phyloP scores from a whole-genome alignment of 768 basidiomycete species.

The Amanita jacksonii region DNA sequence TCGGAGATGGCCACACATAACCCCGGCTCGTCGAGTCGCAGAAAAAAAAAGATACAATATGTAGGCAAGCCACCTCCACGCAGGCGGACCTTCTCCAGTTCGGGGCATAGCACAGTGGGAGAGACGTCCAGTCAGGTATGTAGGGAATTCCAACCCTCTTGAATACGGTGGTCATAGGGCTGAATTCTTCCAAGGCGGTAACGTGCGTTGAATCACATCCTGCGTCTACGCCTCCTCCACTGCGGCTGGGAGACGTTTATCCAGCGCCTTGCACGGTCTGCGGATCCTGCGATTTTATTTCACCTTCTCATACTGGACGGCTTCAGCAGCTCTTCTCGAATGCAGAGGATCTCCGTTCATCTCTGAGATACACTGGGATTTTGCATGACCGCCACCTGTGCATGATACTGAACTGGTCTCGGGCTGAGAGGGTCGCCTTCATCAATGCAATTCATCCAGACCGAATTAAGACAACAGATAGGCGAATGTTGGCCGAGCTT shows the following conservation, averaged over 20 bases:
- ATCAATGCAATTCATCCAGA: background rate
- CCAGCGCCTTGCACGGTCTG: conserved; percentile 4
- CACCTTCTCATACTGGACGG: background rate
- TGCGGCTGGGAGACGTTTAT: too few relatives aligned
- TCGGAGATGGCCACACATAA: background rate
- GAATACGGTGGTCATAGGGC: too few relatives aligned
- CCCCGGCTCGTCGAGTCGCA: background rate
- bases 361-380: conserved; percentile 6
- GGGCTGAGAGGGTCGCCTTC: background rate
- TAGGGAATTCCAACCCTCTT: too few relatives aligned
- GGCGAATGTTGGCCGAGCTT: background rate
- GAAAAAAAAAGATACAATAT: background rate
- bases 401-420: conserved; percentile 3
- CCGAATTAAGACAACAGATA: background rate
- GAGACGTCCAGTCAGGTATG: background rate
- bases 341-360: conserved; percentile 4
- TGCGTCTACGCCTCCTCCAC: too few relatives aligned
- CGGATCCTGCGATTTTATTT: conserved; percentile 3
- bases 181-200: too few relatives aligned
- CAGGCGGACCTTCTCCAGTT: background rate
- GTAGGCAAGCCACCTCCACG: background rate
- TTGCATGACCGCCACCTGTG: conserved; percentile 11
- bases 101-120: background rate
- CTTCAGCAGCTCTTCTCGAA: conserved; percentile 3
- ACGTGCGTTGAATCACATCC: too few relatives aligned